These are phyloP conservation scores for Hypoxylon cercidicola DNA, from an alignment of 495 filamentous ascomycete genomes.

Conservation along the genomic window DNA sequence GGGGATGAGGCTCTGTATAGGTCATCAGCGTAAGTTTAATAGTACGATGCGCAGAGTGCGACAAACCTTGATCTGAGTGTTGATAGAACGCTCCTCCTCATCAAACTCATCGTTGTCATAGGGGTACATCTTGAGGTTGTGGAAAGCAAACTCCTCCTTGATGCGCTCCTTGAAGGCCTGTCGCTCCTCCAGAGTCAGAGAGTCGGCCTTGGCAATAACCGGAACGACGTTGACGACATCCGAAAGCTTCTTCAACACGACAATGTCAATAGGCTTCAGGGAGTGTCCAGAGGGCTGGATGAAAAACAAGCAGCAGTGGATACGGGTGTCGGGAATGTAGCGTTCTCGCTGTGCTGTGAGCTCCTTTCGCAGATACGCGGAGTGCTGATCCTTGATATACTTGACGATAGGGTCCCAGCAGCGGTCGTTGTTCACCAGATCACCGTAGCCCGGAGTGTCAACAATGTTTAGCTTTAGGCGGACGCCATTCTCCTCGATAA, in stretches of 20 bases:
- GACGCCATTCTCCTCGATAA: slow-evolving; percentile 99
- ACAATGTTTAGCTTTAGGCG: slow-evolving; percentile 97
- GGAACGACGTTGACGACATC: slow-evolving; percentile 99
- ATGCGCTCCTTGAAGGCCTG: slow-evolving; percentile 98
- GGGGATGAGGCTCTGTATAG: slow-evolving; percentile 83
- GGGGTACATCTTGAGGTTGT: slow-evolving; percentile 99
- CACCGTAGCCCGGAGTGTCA: slow-evolving; percentile 97
- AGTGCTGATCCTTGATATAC: slow-evolving; percentile 99
- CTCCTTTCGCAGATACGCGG: slow-evolving; percentile 99
- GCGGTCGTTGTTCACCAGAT: slow-evolving; percentile 99
- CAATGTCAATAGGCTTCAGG: slow-evolving; percentile 98
- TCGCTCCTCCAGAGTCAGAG: slow-evolving; percentile 94
- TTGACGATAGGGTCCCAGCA: slow-evolving; percentile 99
- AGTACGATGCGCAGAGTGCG: not conserved
- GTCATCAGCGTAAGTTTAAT: slow-evolving; percentile 41
- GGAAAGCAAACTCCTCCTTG: slow-evolving; percentile 99
- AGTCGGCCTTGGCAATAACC: slow-evolving; percentile 98
- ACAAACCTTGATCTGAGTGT: slow-evolving; percentile 92
- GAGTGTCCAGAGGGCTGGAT: slow-evolving; percentile 98
- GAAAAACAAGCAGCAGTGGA: slow-evolving; percentile 99
- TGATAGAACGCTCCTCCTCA: slow-evolving; percentile 92
- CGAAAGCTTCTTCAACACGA: slow-evolving; percentile 98
- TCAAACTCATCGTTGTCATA: slow-evolving; percentile 99
- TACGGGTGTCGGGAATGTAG: slow-evolving; percentile 98
- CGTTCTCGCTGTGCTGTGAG: slow-evolving; percentile 99